These are phyloP conservation scores for Populus hybrid DNA, from an alignment of 441 rosid genomes.

Conservation along the genomic window DNA sequence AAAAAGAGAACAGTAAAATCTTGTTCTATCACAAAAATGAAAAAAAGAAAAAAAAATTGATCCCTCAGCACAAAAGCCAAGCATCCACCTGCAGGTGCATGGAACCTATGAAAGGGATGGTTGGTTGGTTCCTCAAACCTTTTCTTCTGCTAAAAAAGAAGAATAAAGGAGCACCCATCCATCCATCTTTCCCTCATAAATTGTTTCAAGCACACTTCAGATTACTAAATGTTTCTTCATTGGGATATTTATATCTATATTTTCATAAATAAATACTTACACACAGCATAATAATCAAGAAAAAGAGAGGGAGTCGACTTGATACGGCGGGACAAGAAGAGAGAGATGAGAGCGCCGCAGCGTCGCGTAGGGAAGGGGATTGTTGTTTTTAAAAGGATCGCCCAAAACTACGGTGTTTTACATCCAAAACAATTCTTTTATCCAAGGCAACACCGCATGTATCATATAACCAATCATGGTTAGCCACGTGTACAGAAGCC, in stretches of 20 bases:
- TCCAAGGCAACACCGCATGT: neutral
- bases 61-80: neutral
- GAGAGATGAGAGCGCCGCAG: neutral
- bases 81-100: slow-evolving; percentile 2
- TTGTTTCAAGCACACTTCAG: slow-evolving; percentile 2
- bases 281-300: too few species aligned
- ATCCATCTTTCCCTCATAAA: neutral
- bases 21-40: neutral
- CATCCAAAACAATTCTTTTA: neutral
- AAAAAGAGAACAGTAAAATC: neutral
- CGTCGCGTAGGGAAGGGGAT: neutral
- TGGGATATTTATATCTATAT: neutral
- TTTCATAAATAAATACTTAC: neutral
- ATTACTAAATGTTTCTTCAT: slow-evolving; percentile 10
- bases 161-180: neutral
- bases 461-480: neutral
- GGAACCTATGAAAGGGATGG: neutral
- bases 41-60: neutral
- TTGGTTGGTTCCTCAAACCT: neutral
- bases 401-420: neutral
- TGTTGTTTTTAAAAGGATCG: neutral
- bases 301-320: neutral
- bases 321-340: neutral
- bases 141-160: neutral
- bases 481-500: neutral